These are phyloP conservation scores for Camellia oleifera DNA, from an alignment of 179 eudicot species.

Conservation along the genomic window DNA sequence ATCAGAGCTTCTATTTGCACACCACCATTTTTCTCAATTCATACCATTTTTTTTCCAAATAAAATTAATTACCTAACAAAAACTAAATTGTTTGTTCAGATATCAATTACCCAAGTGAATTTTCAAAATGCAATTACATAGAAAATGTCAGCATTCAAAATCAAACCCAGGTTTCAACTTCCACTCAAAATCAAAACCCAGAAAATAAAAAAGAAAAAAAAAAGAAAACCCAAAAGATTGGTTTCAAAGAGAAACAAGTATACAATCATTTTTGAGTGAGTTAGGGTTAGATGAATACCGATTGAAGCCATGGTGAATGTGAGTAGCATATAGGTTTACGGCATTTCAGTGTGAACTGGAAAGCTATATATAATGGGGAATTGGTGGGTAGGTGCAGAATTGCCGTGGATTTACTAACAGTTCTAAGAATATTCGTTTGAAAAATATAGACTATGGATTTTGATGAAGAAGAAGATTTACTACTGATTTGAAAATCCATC, in stretches of 20 bases:
- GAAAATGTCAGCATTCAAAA: not conserved
- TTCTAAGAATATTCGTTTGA: not conserved
- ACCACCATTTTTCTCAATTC: too few species aligned
- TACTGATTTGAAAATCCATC: too few species aligned
- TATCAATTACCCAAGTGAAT: too few species aligned
- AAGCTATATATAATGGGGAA: not conserved
- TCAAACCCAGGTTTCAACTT: not conserved
- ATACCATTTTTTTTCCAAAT: too few species aligned
- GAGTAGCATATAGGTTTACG: not conserved
- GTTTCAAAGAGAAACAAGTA: not conserved
- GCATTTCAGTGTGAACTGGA: not conserved
- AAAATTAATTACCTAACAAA: too few species aligned
- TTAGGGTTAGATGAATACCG: constrained; percentile 4
- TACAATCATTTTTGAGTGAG: not conserved
- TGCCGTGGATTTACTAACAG: not conserved
- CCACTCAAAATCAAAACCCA: not conserved
- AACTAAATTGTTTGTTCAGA: too few species aligned
- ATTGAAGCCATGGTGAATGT: constrained; percentile 6
- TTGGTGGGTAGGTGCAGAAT: not conserved
- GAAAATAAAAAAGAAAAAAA: not conserved
- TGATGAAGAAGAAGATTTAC: too few species aligned
- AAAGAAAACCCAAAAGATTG: not conserved
- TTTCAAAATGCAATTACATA: not conserved
- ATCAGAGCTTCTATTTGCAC: too few species aligned
- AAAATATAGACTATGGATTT: too few species aligned